These are phyloP conservation scores for Hypoxylon sp. DNA, from an alignment of 2,329 filamentous ascomycete genomes.

Conservation along the genomic window DNA sequence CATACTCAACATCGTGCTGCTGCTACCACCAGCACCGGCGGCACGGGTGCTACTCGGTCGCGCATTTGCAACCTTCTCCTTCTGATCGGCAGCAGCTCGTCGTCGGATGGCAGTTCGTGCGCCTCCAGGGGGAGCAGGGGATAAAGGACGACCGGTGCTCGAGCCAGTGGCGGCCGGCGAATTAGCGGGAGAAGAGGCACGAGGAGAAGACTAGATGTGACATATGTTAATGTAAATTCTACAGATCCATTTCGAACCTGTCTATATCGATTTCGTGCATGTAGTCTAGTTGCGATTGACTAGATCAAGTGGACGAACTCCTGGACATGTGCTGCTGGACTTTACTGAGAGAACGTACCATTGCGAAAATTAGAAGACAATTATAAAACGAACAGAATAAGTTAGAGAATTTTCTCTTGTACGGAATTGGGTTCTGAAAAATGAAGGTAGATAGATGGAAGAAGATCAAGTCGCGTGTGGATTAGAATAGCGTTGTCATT, in stretches of 20 bases:
- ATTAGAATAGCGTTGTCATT: conserved; percentile 38
- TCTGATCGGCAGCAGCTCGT: conserved; percentile 94
- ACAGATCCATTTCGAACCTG: too few species aligned
- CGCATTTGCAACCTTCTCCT: conserved; percentile 95
- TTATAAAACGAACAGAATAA: too few species aligned
- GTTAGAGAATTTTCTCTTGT: too few species aligned
- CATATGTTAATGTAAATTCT: conserved; percentile 20
- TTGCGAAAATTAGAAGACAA: conserved; percentile 32
- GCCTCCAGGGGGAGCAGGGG: conserved; percentile 89
- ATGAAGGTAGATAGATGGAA: conserved; percentile 50
- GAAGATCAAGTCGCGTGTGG: conserved; percentile 30
- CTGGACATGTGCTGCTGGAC: too few species aligned
- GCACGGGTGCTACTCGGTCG: conserved; percentile 91
- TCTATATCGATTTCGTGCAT: neutral
- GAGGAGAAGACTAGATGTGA: conserved; percentile 63
- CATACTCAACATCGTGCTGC: conserved; percentile 97
- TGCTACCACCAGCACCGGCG: conserved; percentile 93
- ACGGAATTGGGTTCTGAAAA: conserved; percentile 41
- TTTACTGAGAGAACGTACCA: conserved; percentile 32
- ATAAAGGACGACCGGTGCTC: conserved; percentile 79
- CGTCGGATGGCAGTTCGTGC: conserved; percentile 95
- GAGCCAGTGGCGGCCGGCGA: conserved; percentile 70
- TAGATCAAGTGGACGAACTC: too few species aligned
- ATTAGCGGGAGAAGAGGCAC: conserved; percentile 66
- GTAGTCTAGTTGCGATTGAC: neutral